A percentile compares a stretch with the other conserved stretches of the same genome.
Evolutionary conservation across 2,329 filamentous ascomycete species (phyloP).

Genomic region (Phyllosticta paracitricarpa): DNA sequence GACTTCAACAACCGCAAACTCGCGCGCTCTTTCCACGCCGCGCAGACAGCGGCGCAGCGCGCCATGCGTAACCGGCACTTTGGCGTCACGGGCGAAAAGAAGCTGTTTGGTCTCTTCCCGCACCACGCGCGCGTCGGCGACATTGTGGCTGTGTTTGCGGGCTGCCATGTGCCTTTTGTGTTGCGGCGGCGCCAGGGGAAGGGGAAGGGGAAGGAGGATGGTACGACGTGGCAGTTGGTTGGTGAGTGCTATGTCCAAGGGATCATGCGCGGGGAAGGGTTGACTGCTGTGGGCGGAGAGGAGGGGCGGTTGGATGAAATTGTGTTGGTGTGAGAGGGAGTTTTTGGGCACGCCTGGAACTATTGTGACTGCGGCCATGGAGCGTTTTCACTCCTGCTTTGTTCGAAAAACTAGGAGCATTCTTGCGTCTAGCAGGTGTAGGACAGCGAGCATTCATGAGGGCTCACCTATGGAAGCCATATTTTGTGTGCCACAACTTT

Average conservation of each 20-base stretch:
- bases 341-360: no score
- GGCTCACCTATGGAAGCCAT: no score
- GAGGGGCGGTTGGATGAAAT: no score
- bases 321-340: no score
- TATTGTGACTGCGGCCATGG: no score
- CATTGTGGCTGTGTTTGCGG: slow-evolving; percentile 15
- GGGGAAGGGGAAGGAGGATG: neutral
- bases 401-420: no score
- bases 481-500: no score
- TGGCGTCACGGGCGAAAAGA: slow-evolving; percentile 14
- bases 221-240: neutral
- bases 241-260: slow-evolving; percentile 1
- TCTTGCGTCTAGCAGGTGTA: no score
- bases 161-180: slow-evolving; percentile 17
- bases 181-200: neutral
- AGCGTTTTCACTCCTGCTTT: no score
- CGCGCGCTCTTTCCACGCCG: no score
- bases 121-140: slow-evolving; percentile 14
- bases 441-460: no score
- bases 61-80: slow-evolving; percentile 17
- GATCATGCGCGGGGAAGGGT: neutral
- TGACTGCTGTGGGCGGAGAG: neutral
- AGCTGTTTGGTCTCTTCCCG: slow-evolving; percentile 18
- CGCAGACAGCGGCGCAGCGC: slow-evolving; percentile 13
- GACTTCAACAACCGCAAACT: no score